Evolutionary conservation across 2,329 filamentous ascomycete genomes (phyloP).

Genomic region (Aureobasidium zeae): DNA sequence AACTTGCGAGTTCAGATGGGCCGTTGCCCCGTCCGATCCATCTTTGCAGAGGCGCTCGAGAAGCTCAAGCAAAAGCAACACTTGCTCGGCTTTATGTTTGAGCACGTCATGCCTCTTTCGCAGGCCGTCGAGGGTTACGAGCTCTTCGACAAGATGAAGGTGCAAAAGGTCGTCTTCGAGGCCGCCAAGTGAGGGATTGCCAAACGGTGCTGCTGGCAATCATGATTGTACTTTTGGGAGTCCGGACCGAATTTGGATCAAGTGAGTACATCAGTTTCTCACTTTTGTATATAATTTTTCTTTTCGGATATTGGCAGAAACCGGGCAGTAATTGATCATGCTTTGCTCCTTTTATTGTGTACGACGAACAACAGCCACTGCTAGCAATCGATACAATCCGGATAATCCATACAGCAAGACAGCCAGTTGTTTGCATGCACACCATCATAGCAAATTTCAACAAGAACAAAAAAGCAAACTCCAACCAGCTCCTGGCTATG

Average conservation of each 20-base stretch:
- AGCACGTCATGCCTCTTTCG: constrained; percentile 43
- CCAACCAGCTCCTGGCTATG: not conserved
- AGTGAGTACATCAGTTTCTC: no score
- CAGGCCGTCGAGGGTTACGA: constrained; percentile 45
- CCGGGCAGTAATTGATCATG: not conserved
- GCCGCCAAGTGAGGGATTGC: not conserved
- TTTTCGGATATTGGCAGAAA: not conserved
- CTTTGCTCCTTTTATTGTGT: not conserved
- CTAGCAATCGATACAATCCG: not conserved
- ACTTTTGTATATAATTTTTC: not conserved
- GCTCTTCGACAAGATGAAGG: constrained; percentile 45
- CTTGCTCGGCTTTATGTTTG: constrained; percentile 44
- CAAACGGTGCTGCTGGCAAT: no score
- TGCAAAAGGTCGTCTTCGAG: constrained; percentile 43
- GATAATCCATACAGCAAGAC: not conserved
- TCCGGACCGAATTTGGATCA: no score
- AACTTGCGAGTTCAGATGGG: constrained; percentile 43
- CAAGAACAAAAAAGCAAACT: not conserved
- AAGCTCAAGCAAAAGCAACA: constrained; percentile 41
- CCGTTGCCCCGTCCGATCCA: constrained; percentile 41
- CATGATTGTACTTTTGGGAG: no score
- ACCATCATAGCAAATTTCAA: not conserved
- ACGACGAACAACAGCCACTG: not conserved
- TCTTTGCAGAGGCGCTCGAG: constrained; percentile 40
- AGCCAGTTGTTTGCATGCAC: no score